phyloP scores from a whole-genome alignment of 768 basidiomycete species.

The Candolleomyces aberdarensis region DNA sequence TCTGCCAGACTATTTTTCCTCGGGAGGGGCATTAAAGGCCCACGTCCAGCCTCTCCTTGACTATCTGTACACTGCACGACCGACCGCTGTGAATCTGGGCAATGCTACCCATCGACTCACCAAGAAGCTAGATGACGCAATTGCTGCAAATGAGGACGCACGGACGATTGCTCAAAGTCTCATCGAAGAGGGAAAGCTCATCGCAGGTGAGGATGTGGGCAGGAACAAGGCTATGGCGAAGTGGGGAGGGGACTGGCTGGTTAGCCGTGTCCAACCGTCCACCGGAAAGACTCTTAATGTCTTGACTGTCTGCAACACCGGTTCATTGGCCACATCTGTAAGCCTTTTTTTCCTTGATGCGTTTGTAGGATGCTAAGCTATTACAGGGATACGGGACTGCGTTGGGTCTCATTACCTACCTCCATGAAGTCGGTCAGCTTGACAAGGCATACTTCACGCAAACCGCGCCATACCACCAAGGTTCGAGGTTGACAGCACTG shows the following conservation, averaged over 20 bases:
- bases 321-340: conserved; percentile 91
- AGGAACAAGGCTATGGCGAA: conserved; percentile 84
- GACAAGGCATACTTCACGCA: conserved; percentile 89
- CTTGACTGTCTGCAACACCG: conserved; percentile 97
- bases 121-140: conserved; percentile 40
- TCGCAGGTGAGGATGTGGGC: conserved; percentile 87
- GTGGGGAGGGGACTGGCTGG: conserved; percentile 84
- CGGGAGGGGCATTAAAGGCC: conserved; percentile 45
- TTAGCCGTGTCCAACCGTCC: conserved; percentile 42
- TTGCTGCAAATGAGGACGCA: conserved; percentile 41
- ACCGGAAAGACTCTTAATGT: conserved; percentile 62
- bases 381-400: conserved; percentile 94
- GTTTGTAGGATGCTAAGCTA: not conserved
- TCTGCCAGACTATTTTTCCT: conserved; percentile 52
- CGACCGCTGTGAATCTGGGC: conserved; percentile 94
- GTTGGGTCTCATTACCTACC: conserved; percentile 87
- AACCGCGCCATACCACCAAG: conserved; percentile 93
- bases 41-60: conserved; percentile 61
- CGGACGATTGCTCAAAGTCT: conserved; percentile 54
- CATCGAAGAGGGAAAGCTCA: conserved; percentile 63
- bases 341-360: conserved; percentile 18
- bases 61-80: conserved; percentile 82
- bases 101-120: conserved; percentile 76
- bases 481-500: conserved; percentile 84
- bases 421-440: conserved; percentile 76